phyloP scores from a whole-genome alignment of 2,329 filamentous ascomycete species.

The Diaporthe vexans region DNA sequence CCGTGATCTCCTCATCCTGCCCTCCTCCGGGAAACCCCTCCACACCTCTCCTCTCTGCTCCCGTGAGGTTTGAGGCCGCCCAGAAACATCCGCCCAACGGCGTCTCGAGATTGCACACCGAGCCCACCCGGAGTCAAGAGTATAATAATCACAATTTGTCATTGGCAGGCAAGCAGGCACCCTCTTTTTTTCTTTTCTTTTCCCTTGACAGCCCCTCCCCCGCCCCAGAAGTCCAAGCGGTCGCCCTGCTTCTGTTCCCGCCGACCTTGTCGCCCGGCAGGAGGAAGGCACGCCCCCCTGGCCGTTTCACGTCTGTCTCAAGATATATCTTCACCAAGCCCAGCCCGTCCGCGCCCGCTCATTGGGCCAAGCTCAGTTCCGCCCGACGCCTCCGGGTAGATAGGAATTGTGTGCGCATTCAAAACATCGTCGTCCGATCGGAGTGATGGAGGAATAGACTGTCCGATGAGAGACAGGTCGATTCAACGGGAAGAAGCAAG shows the following conservation, averaged over 20 bases:
- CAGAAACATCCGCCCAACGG: constrained; percentile 26
- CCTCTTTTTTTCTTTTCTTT: too few relatives aligned
- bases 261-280: background rate
- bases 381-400: background rate
- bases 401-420: background rate
- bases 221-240: constrained; percentile 29
- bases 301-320: constrained; percentile 42
- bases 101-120: constrained; percentile 15
- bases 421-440: background rate
- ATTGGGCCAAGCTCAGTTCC: background rate
- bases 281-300: constrained; percentile 1
- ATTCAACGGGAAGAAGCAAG: background rate
- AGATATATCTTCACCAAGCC: constrained; percentile 21
- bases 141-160: constrained; percentile 36
- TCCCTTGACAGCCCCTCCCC: background rate
- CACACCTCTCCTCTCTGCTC: background rate
- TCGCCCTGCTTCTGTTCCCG: background rate
- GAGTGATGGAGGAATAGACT: constrained; percentile 19
- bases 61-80: constrained; percentile 14
- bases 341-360: constrained; percentile 10
- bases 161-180: background rate
- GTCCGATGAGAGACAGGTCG: background rate
- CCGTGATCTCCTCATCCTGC: constrained; percentile 32
- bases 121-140: background rate
- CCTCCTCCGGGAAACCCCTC: background rate